These are phyloP conservation scores for Pterulicium gracile DNA, from an alignment of 1,284 basidiomycete species.

Conservation along the genomic window DNA sequence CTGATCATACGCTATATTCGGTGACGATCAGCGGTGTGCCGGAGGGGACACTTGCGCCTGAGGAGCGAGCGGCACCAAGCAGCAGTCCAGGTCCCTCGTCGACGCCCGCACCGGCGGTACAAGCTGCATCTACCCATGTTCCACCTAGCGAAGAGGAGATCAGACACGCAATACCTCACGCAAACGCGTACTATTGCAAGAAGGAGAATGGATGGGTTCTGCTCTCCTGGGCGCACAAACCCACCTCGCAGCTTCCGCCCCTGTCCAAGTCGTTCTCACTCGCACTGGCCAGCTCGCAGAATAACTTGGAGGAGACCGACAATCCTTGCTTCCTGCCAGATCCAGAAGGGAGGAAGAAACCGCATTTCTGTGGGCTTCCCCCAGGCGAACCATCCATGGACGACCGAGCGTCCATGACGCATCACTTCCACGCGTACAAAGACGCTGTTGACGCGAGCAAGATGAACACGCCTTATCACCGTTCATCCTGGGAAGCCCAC, in stretches of 20 bases:
- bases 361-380: constrained; percentile 38
- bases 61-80: constrained; percentile 12
- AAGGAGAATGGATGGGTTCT: constrained; percentile 74
- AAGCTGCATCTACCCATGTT: constrained; percentile 17
- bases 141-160: constrained; percentile 48
- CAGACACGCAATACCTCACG: constrained; percentile 59
- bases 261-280: constrained; percentile 40
- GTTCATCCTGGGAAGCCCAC: constrained; percentile 10
- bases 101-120: no score
- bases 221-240: constrained; percentile 41
- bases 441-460: constrained; percentile 53
- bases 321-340: constrained; percentile 40
- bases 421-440: constrained; percentile 69
- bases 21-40: constrained; percentile 32
- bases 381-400: constrained; percentile 34
- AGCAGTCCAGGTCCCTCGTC: no score
- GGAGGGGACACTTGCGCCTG: constrained; percentile 18
- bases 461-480: constrained; percentile 50
- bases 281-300: neutral
- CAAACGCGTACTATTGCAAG: constrained; percentile 70
- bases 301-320: constrained; percentile 8
- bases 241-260: constrained; percentile 47
- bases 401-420: constrained; percentile 44
- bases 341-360: constrained; percentile 35
- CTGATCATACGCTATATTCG: constrained; percentile 58